phyloP scores from a whole-genome alignment of 106 monocot genomes.

The Apostasia ramifera region DNA sequence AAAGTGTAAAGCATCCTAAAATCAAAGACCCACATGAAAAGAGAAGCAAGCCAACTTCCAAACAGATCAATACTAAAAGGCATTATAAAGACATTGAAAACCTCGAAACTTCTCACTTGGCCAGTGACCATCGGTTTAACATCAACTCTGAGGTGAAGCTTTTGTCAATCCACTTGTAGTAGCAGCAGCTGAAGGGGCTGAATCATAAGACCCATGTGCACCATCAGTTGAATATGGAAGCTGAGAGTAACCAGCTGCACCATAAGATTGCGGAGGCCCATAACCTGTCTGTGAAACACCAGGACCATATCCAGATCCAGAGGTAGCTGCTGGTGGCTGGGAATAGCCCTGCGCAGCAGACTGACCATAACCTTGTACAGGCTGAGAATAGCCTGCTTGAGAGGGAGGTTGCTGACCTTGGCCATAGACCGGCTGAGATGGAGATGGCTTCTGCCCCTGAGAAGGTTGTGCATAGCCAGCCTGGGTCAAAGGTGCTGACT shows the following conservation, averaged over 20 bases:
- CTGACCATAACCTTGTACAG: slow-evolving; percentile 12
- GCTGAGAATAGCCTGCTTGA: slow-evolving; percentile 17
- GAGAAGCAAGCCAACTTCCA: too few species aligned
- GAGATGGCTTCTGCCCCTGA: slow-evolving; percentile 15
- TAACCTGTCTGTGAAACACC: neutral
- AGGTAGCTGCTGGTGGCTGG: neutral
- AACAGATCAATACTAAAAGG: too few species aligned
- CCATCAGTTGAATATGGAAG: slow-evolving; percentile 2
- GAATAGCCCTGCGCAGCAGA: slow-evolving; percentile 1
- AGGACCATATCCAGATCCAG: slow-evolving; percentile 4
- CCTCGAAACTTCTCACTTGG: too few species aligned
- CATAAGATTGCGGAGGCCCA: slow-evolving; percentile 1
- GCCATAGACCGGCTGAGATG: slow-evolving; percentile 15
- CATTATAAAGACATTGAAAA: too few species aligned
- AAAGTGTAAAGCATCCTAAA: too few species aligned
- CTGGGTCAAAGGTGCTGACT: neutral
- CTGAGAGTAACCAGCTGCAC: neutral
- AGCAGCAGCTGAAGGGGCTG: neutral
- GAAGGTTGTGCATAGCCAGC: slow-evolving; percentile 20
- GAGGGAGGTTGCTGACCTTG: slow-evolving; percentile 14
- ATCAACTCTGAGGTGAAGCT: slow-evolving; percentile 2
- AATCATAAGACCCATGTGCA: too few species aligned
- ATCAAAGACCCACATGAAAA: too few species aligned
- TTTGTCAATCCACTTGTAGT: neutral
- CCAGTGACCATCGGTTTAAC: too few species aligned